phyloP scores from a whole-genome alignment of 2,329 filamentous ascomycete genomes.

The Orbilia brochopaga region DNA sequence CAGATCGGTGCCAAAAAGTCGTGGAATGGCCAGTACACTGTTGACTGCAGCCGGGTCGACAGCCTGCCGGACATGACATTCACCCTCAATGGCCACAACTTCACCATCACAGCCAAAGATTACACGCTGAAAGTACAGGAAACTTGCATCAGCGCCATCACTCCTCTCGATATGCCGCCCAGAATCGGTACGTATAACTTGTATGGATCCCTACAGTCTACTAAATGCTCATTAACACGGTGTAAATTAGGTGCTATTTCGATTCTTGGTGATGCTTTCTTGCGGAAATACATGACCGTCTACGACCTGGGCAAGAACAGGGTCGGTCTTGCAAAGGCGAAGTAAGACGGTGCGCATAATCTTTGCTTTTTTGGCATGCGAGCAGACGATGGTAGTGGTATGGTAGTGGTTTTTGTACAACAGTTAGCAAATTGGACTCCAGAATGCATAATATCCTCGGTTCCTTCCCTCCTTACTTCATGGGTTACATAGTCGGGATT shows the following conservation, averaged over 20 bases:
- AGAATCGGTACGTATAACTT: constrained; percentile 45
- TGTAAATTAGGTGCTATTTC: constrained; percentile 71
- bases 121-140: constrained; percentile 96
- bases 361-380: too few species aligned
- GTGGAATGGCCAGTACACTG: constrained; percentile 93
- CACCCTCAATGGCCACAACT: constrained; percentile 83
- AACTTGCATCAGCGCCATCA: constrained; percentile 95
- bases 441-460: constrained; percentile 43
- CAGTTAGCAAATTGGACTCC: constrained; percentile 25
- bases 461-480: constrained; percentile 28
- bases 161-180: constrained; percentile 82
- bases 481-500: too few species aligned
- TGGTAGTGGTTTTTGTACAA: constrained; percentile 41
- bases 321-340: constrained; percentile 87
- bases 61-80: constrained; percentile 89
- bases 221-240: constrained; percentile 61
- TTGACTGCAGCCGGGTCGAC: constrained; percentile 85
- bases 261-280: constrained; percentile 88
- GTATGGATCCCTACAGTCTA: constrained; percentile 67
- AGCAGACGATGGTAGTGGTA: neutral
- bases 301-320: constrained; percentile 90
- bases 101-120: constrained; percentile 84
- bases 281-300: constrained; percentile 89
- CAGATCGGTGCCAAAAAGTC: constrained; percentile 98
- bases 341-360: constrained; percentile 30